phyloP scores from a whole-genome alignment of 2,329 filamentous ascomycete genomes.

The Colletotrichum zoysiae region DNA sequence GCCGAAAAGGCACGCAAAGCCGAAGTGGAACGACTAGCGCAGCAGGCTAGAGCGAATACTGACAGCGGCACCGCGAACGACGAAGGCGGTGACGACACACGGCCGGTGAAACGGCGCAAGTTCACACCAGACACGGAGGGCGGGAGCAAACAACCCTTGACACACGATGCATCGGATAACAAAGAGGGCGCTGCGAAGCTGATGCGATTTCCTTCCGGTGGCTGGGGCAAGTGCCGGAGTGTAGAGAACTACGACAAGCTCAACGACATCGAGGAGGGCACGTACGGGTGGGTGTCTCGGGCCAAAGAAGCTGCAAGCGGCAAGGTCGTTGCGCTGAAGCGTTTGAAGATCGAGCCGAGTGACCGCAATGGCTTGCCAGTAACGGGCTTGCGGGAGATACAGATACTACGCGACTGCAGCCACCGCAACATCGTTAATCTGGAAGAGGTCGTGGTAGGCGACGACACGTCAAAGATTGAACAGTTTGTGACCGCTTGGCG shows the following conservation, averaged over 20 bases:
- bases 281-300: slow-evolving; percentile 93
- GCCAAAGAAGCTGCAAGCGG: slow-evolving; percentile 81
- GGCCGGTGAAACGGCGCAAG: slow-evolving; percentile 73
- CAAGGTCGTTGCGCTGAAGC: slow-evolving; percentile 90
- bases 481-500: slow-evolving; percentile 56
- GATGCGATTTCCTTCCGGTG: slow-evolving; percentile 76
- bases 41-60: slow-evolving; percentile 35
- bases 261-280: slow-evolving; percentile 97
- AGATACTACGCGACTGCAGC: slow-evolving; percentile 83
- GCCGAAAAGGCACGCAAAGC: slow-evolving; percentile 81
- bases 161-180: slow-evolving; percentile 44
- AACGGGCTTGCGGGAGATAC: slow-evolving; percentile 93
- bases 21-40: slow-evolving; percentile 61
- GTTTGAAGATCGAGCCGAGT: slow-evolving; percentile 86
- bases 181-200: slow-evolving; percentile 63
- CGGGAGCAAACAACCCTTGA: slow-evolving; percentile 8
- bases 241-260: slow-evolving; percentile 91
- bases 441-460: slow-evolving; percentile 86
- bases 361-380: slow-evolving; percentile 86
- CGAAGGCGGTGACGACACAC: slow-evolving; percentile 52
- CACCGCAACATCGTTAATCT: slow-evolving; percentile 88
- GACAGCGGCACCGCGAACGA: slow-evolving; percentile 45
- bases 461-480: slow-evolving; percentile 65
- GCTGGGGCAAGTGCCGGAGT: slow-evolving; percentile 79
- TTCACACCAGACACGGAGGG: slow-evolving; percentile 61